Conservation (phyloP, 192 early-diverging fungal genomes). For the Glomus cerebriforme region DNA sequence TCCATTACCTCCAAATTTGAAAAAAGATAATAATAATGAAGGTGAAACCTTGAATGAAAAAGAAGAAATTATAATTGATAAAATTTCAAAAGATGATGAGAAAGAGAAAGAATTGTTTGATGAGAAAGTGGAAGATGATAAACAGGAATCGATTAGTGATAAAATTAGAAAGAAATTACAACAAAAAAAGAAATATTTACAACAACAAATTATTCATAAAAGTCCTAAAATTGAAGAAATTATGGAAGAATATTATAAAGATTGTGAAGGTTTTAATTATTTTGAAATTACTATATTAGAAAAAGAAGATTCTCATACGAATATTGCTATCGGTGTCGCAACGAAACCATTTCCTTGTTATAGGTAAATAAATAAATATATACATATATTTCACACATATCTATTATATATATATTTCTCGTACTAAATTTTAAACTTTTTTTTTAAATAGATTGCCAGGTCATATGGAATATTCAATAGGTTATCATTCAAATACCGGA, state of each 20-base stretch:
- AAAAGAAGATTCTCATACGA: not conserved
- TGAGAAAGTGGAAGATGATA: not conserved
- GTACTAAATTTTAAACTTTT: conserved; percentile 35
- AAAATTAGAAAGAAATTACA: not conserved
- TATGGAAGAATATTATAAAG: not conserved
- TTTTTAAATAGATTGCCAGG: not conserved
- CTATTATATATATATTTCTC: not conserved
- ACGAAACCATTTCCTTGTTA: not conserved
- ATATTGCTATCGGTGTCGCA: not conserved
- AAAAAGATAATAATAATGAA: no score
- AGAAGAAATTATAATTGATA: not conserved
- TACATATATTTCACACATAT: no score
- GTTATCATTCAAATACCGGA: conserved; percentile 36
- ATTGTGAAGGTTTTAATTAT: not conserved
- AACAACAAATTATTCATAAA: not conserved
- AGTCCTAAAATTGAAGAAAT: not conserved
- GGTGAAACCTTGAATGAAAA: not conserved
- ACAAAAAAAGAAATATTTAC: not conserved
- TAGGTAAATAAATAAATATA: not conserved
- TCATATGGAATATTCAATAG: not conserved
- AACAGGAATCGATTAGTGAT: not conserved
- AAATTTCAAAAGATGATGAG: no score
- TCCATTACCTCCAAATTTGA: not conserved
- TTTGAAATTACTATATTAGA: conserved; percentile 19
- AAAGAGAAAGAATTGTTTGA: not conserved